A percentile compares a stretch with the other conserved stretches of the same genome.
Conservation (phyloP, 768 basidiomycete species). For the Sistotremastrum niveocremeum region DNA sequence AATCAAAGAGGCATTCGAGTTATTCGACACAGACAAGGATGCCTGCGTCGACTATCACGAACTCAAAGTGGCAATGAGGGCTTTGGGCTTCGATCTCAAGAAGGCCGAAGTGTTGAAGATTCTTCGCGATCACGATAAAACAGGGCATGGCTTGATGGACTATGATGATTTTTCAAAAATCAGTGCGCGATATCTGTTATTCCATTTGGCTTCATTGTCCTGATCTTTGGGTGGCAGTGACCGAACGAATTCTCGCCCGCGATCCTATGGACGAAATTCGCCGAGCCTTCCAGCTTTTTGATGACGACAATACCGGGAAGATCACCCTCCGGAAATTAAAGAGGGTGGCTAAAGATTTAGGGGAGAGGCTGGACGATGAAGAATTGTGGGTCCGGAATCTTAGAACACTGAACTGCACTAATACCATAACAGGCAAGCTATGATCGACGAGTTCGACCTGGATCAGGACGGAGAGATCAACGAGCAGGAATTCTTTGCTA, state of each 20-base stretch:
- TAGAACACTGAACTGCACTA: slow-evolving; percentile 11
- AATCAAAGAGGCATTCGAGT: slow-evolving; percentile 96
- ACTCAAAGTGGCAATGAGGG: slow-evolving; percentile 97
- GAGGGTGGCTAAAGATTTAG: slow-evolving; percentile 93
- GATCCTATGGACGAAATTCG: slow-evolving; percentile 96
- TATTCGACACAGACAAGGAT: slow-evolving; percentile 99
- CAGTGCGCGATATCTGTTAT: slow-evolving; percentile 44
- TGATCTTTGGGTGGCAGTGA: slow-evolving; percentile 46
- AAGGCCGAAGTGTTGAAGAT: slow-evolving; percentile 97
- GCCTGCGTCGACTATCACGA: slow-evolving; percentile 95
- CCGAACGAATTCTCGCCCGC: slow-evolving; percentile 80
- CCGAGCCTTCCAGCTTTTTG: slow-evolving; percentile 92
- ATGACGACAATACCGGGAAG: slow-evolving; percentile 91
- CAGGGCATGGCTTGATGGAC: slow-evolving; percentile 72
- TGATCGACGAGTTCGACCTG: slow-evolving; percentile 99
- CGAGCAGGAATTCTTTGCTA: slow-evolving; percentile 90
- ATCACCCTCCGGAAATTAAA: slow-evolving; percentile 84
- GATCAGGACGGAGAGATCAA: slow-evolving; percentile 98
- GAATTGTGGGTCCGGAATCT: slow-evolving; percentile 60
- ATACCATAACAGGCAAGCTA: slow-evolving; percentile 66
- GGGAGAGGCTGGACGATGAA: slow-evolving; percentile 88
- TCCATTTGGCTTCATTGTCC: slow-evolving; percentile 6
- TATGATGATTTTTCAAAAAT: slow-evolving; percentile 91
- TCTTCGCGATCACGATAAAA: slow-evolving; percentile 80
- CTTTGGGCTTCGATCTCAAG: slow-evolving; percentile 94